Conservation (phyloP, 2,329 filamentous ascomycete species). For the Fusarium concolor region DNA sequence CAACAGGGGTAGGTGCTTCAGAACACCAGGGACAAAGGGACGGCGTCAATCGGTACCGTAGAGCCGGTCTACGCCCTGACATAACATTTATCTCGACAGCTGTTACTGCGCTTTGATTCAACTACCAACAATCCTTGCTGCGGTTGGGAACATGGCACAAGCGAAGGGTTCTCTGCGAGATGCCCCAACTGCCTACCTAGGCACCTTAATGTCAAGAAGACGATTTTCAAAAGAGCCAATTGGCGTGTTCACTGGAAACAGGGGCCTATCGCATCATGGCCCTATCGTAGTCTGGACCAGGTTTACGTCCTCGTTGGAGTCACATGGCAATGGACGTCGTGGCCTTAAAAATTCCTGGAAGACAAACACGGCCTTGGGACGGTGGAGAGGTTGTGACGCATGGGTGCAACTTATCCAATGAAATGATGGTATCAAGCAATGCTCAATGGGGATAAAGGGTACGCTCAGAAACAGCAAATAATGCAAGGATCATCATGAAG, state of each 20-base stretch:
- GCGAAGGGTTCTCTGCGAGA: conserved; percentile 2
- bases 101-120: background rate
- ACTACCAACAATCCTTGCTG: background rate
- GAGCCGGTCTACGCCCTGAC: too few species aligned
- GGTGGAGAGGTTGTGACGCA: too few species aligned
- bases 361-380: background rate
- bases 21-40: too few species aligned
- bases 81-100: background rate
- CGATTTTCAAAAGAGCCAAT: background rate
- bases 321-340: background rate
- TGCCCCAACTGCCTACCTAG: too few species aligned
- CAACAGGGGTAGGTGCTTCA: too few species aligned
- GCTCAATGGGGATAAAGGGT: background rate
- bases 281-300: too few species aligned
- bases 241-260: background rate
- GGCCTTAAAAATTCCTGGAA: background rate
- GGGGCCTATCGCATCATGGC: background rate
- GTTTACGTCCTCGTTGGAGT: background rate
- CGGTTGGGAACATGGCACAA: background rate
- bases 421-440: background rate
- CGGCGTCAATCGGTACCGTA: too few species aligned
- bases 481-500: too few species aligned
- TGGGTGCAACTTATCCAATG: conserved; percentile 4
- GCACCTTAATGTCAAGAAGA: background rate
- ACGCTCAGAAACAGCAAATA: too few species aligned